A percentile compares a stretch with the other conserved stretches of the same genome.
These are phyloP conservation scores for Phaseolus coccineus DNA, from an alignment of 331 rosid species.

Conservation along the genomic window DNA sequence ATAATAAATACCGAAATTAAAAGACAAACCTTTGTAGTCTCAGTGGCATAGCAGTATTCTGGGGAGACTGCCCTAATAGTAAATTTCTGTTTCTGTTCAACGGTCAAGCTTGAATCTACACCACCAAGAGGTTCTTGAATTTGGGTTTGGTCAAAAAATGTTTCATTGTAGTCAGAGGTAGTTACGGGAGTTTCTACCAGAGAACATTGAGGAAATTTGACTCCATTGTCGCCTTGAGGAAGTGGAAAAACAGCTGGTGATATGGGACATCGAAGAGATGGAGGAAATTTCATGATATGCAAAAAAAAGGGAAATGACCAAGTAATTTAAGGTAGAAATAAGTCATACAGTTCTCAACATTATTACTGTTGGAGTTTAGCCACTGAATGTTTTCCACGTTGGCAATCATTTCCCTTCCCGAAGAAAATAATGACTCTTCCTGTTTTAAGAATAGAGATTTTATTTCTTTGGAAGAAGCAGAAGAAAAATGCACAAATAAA, in stretches of 20 bases:
- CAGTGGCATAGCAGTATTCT: conserved; percentile 80
- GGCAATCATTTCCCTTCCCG: conserved; percentile 51
- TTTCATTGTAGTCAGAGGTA: conserved; percentile 50
- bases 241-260: conserved; percentile 59
- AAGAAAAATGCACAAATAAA: neutral
- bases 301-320: neutral
- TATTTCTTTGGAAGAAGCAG: conserved; percentile 11
- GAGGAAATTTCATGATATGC: conserved; percentile 36
- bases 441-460: conserved; percentile 49
- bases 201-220: conserved; percentile 52
- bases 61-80: conserved; percentile 78
- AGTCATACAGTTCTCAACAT: conserved; percentile 58
- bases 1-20: conserved; percentile 24
- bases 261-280: conserved; percentile 44
- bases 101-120: conserved; percentile 59
- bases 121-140: conserved; percentile 56
- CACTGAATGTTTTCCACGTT: conserved; percentile 56
- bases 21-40: conserved; percentile 73
- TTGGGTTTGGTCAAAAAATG: conserved; percentile 59
- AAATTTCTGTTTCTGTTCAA: conserved; percentile 76
- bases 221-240: conserved; percentile 47
- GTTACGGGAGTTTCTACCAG: conserved; percentile 50
- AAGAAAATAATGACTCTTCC: conserved; percentile 55
- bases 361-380: conserved; percentile 52
- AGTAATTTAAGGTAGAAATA: conserved; percentile 38